These are phyloP conservation scores for Thraustochytrium sp. DNA, from an alignment of 352 stramenopile species.

Conservation along the genomic window DNA sequence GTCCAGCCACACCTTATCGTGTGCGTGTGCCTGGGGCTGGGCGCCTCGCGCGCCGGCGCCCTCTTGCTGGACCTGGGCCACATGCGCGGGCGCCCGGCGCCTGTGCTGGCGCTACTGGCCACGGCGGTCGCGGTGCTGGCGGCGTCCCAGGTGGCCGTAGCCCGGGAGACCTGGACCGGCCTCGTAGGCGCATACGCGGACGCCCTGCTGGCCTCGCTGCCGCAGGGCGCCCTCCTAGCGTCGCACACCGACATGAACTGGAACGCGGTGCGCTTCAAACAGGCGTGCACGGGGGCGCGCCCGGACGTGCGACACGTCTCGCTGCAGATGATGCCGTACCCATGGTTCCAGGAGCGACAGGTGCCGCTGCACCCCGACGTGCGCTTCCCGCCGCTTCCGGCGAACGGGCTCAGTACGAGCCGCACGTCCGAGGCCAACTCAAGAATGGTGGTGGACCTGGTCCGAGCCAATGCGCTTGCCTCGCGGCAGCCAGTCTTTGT, in stretches of 20 bases:
- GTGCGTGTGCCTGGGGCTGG: constrained; percentile 1
- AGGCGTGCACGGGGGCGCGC: constrained; percentile 60
- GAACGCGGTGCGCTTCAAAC: constrained; percentile 68
- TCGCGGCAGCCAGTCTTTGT: not conserved
- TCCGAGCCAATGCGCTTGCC: not conserved
- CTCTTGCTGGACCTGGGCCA: not conserved
- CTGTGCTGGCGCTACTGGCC: not conserved
- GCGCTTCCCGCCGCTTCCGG: constrained; percentile 23
- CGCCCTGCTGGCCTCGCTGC: not conserved
- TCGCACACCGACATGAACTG: constrained; percentile 67
- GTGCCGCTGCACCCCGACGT: constrained; percentile 43
- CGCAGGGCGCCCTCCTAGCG: not conserved
- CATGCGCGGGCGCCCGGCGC: not conserved
- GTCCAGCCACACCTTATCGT: constrained; percentile 36
- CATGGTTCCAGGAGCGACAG: constrained; percentile 63
- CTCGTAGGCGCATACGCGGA: not conserved
- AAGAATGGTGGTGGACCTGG: not conserved
- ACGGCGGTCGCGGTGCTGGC: not conserved
- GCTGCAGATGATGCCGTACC: constrained; percentile 71
- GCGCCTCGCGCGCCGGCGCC: not conserved
- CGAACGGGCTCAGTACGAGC: not conserved
- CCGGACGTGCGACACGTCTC: constrained; percentile 64
- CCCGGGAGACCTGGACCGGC: not conserved
- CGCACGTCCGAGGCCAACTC: not conserved
- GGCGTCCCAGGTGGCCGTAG: not conserved